A percentile compares a stretch with the other conserved stretches of the same genome.
These are phyloP conservation scores for Aschersonia sp. DNA, from an alignment of 2,329 filamentous ascomycete species.

Conservation along the genomic window DNA sequence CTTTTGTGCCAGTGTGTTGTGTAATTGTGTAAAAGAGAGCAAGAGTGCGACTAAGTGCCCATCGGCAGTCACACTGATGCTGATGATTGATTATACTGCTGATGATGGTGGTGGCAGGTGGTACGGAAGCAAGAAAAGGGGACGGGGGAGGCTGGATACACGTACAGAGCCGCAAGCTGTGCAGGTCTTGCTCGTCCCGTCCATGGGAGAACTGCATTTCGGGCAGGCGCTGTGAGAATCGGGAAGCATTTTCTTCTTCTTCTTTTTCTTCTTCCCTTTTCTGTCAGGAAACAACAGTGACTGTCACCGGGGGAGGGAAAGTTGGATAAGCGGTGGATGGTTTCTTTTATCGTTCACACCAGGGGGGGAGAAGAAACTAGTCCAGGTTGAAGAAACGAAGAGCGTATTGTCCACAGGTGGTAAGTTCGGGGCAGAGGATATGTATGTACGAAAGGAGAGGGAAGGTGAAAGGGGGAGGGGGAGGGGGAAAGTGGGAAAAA, in stretches of 20 bases:
- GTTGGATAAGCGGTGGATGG: no score
- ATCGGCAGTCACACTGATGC: no score
- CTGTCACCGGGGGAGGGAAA: background rate
- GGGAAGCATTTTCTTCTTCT: no score
- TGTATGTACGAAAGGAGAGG: background rate
- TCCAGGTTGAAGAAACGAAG: no score
- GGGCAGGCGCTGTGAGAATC: constrained; percentile 28
- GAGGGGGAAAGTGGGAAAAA: no score
- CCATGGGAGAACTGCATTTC: constrained; percentile 37
- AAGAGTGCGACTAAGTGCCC: no score
- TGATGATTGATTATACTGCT: no score
- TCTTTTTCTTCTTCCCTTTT: background rate
- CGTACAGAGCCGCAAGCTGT: constrained; percentile 41
- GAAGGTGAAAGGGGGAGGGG: background rate
- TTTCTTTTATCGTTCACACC: no score
- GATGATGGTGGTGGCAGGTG: no score
- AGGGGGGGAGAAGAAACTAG: no score
- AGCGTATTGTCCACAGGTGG: background rate
- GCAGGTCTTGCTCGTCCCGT: constrained; percentile 36
- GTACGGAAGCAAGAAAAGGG: background rate
- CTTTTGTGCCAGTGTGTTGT: no score
- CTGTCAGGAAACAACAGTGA: background rate
- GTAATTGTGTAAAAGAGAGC: no score
- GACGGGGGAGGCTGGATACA: constrained; percentile 4
- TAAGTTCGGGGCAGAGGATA: background rate